phyloP scores from a whole-genome alignment of 2,329 filamentous ascomycete species.

The Ceratocystis variospora region DNA sequence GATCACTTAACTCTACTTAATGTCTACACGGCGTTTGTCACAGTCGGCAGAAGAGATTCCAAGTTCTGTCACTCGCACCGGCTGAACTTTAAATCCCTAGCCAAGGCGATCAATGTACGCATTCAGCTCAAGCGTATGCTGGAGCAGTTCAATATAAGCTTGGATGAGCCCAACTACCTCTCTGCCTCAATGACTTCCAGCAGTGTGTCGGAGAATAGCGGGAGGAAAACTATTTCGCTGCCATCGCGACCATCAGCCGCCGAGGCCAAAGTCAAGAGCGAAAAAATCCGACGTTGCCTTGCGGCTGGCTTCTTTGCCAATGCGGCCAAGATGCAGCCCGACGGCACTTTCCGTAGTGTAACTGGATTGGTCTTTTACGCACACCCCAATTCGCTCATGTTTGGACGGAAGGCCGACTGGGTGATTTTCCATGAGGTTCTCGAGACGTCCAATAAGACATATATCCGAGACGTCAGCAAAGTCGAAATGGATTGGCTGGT shows the following conservation, averaged over 20 bases:
- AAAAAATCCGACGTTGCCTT: slow-evolving; percentile 71
- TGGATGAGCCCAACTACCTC: slow-evolving; percentile 44
- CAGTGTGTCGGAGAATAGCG: slow-evolving; percentile 20
- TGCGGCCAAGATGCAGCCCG: slow-evolving; percentile 82
- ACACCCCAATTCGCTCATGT: slow-evolving; percentile 86
- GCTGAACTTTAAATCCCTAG: slow-evolving; percentile 75
- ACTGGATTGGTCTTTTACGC: slow-evolving; percentile 68
- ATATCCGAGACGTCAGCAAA: slow-evolving; percentile 82
- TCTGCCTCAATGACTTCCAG: slow-evolving; percentile 17
- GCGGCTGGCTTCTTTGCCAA: slow-evolving; percentile 87
- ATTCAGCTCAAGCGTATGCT: slow-evolving; percentile 77
- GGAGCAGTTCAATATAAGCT: slow-evolving; percentile 64
- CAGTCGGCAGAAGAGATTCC: slow-evolving; percentile 65
- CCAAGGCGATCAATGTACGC: slow-evolving; percentile 69
- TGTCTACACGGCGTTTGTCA: slow-evolving; percentile 80
- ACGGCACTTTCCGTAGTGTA: slow-evolving; percentile 81
- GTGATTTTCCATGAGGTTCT: slow-evolving; percentile 89
- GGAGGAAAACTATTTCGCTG: neutral
- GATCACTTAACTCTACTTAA: slow-evolving; percentile 89
- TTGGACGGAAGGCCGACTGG: slow-evolving; percentile 93
- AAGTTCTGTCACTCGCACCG: slow-evolving; percentile 79
- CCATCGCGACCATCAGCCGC: slow-evolving; percentile 18
- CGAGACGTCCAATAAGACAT: slow-evolving; percentile 78
- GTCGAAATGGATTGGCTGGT: slow-evolving; percentile 86
- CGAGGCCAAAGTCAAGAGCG: slow-evolving; percentile 32